Evolutionary conservation across 2,329 filamentous ascomycete species (phyloP), one percentile per base, ranked within the genome.

Genomic region (Clonostachys sp.): DNA sequence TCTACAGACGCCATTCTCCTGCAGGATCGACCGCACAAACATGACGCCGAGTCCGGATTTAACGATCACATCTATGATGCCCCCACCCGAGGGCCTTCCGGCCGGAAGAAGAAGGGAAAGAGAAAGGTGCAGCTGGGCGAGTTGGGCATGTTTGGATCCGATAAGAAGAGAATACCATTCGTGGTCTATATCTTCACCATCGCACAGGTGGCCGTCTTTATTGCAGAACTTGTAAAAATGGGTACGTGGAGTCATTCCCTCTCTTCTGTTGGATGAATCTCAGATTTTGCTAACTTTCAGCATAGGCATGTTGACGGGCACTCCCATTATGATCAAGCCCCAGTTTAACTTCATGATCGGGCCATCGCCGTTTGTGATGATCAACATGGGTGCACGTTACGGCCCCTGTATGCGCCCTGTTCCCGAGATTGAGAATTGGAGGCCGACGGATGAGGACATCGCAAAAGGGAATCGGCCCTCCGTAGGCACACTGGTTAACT

Each of bases 291-390:
- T 42, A 35, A 48, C 41, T 52, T 33, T 48, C 3, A 16, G n/a
- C 41, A 12, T 53, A 91, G 87, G 77, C 45, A 77, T 86, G 55
- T 71, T 91, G 33, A 96, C 92, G 1, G 87, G 87, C 46, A 86
- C 86, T 20, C 80, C 86, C 17, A 89, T 90, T 60, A 80, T 84
- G 71, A 91, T 84, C 45, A 81, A 92, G 48, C 94, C 94, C 2
- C 78, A 77, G 14, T 95, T 99, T 72, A 99, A 97, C 69, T 87
- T 89, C 49, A 96, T 99, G 90, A 96, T 99, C 60, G 94, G 94
- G 0, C 94, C 94, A 1, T 96, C 91, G 6, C 81, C 85, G 2
- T 89, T 90, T 56, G 83, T 97, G 20, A 81, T 95, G 58, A 96
- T 97, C 72, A 95, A 95, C 66, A 96, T 99, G 89, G 94, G 94